Percentiles rank a stretch among this genome's conserved stretches.
Conservation (phyloP, 192 early-diverging fungal species). For the Kickxella alabastrina region DNA sequence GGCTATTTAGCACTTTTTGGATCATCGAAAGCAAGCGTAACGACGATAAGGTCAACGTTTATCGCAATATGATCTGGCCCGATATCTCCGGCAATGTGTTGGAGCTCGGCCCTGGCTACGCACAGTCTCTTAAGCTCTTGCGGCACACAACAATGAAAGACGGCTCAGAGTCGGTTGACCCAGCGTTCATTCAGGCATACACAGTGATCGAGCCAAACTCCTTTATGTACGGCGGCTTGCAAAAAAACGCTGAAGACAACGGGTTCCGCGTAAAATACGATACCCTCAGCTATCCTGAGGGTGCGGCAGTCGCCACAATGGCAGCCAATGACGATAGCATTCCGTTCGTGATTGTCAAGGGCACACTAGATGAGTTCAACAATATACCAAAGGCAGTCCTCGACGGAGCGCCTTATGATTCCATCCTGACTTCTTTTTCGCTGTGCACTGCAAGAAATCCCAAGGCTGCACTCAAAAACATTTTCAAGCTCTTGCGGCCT, state of each 20-base stretch:
- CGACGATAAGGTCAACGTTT: conserved; percentile 32
- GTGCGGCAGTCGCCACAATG: background rate
- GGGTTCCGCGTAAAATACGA: conserved; percentile 40
- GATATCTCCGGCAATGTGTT: conserved; percentile 41
- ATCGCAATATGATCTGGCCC: conserved; percentile 34
- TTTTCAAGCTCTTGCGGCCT: conserved; percentile 22
- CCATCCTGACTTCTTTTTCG: conserved; percentile 41
- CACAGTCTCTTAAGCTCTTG: conserved; percentile 31
- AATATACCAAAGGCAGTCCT: conserved; percentile 31
- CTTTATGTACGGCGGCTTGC: conserved; percentile 31
- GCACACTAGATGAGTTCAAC: conserved; percentile 22
- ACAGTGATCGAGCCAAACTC: conserved; percentile 44
- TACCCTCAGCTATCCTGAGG: conserved; percentile 8
- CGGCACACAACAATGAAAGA: conserved; percentile 21
- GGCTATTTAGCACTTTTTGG: conserved; percentile 32
- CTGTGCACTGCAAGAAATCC: conserved; percentile 32
- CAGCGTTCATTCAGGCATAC: conserved; percentile 19
- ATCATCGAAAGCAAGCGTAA: conserved; percentile 30
- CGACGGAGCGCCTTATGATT: conserved; percentile 39
- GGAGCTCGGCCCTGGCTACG: conserved; percentile 43
- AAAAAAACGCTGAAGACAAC: conserved; percentile 29
- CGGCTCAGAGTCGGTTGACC: conserved; percentile 25
- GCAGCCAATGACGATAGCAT: conserved; percentile 3
- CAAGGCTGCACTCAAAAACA: conserved; percentile 16
- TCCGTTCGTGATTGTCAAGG: conserved; percentile 38